These are phyloP conservation scores for Talaromyces albobiverticillius DNA, from an alignment of 2,329 filamentous ascomycete species.

Conservation along the genomic window DNA sequence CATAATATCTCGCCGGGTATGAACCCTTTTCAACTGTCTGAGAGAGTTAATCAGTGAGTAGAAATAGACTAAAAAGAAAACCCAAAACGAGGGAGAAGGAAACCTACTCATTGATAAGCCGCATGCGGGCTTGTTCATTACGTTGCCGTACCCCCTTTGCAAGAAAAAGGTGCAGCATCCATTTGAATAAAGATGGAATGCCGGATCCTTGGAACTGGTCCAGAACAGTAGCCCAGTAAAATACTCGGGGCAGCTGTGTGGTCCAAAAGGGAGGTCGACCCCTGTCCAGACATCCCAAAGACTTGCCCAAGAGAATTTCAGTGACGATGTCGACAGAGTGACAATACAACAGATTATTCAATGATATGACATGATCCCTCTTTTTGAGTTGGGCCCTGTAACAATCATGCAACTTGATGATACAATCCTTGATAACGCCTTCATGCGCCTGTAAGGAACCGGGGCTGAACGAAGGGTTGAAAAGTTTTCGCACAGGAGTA, in stretches of 20 bases:
- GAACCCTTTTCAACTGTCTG: slow-evolving; percentile 21
- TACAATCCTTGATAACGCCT: slow-evolving; percentile 21
- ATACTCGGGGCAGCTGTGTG: slow-evolving; percentile 25
- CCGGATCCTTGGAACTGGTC: slow-evolving; percentile 27
- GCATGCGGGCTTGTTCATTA: slow-evolving; percentile 23
- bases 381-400: slow-evolving; percentile 15
- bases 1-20: slow-evolving; percentile 25
- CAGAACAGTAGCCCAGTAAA: slow-evolving; percentile 26
- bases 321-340: slow-evolving; percentile 26
- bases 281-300: slow-evolving; percentile 23
- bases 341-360: slow-evolving; percentile 25
- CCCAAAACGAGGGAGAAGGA: neutral
- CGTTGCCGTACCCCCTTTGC: slow-evolving; percentile 23
- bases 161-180: slow-evolving; percentile 24
- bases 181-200: slow-evolving; percentile 24
- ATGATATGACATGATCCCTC: slow-evolving; percentile 10
- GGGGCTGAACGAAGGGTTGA: slow-evolving; percentile 23
- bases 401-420: slow-evolving; percentile 20
- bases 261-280: slow-evolving; percentile 27
- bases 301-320: slow-evolving; percentile 24
- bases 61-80: neutral
- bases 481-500: slow-evolving; percentile 23
- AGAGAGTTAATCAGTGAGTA: neutral
- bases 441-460: slow-evolving; percentile 22
- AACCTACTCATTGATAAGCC: slow-evolving; percentile 23